Percentiles rank a stretch among this genome's conserved stretches.
Conservation (phyloP, 805 yeast species). For the Zygosaccharomyces bisporus region DNA sequence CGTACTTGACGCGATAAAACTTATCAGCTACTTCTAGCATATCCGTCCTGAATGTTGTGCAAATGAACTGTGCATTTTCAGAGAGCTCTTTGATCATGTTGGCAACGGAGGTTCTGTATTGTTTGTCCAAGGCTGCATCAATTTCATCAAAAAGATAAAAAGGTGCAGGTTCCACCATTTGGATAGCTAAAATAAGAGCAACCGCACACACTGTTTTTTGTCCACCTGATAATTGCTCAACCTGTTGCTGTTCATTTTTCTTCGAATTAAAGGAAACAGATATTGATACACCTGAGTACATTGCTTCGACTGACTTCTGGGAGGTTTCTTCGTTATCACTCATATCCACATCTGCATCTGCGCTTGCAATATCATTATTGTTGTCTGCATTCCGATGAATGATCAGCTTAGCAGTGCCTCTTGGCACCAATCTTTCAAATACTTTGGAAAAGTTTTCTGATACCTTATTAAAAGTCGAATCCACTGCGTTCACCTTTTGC, state of each 20-base stretch:
- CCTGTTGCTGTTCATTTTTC: conserved; percentile 76
- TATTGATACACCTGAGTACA: conserved; percentile 77
- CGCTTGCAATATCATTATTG: conserved; percentile 22
- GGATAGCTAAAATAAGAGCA: conserved; percentile 89
- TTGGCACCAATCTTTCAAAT: conserved; percentile 78
- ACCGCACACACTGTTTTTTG: conserved; percentile 96
- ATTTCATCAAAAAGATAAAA: conserved; percentile 94
- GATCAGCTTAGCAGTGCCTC: conserved; percentile 70
- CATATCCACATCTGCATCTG: conserved; percentile 21
- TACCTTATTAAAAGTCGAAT: conserved; percentile 71
- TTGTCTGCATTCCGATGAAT: conserved; percentile 46
- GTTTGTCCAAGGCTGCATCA: conserved; percentile 93
- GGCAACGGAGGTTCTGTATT: conserved; percentile 86
- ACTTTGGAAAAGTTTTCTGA: conserved; percentile 68
- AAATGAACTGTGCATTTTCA: conserved; percentile 77
- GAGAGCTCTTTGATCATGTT: conserved; percentile 64
- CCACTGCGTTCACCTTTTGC: conserved; percentile 80
- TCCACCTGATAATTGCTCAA: conserved; percentile 94
- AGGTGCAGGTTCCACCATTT: conserved; percentile 94
- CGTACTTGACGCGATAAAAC: conserved; percentile 83
- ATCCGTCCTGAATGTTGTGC: conserved; percentile 95
- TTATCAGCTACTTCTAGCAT: conserved; percentile 82
- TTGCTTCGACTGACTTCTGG: conserved; percentile 22
- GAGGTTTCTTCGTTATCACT: conserved; percentile 17
- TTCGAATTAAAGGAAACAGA: conserved; percentile 86